Base-by-base conservation (phyloP, 2,329 filamentous ascomycete species). In the Cladophialophora exuberans region DNA sequence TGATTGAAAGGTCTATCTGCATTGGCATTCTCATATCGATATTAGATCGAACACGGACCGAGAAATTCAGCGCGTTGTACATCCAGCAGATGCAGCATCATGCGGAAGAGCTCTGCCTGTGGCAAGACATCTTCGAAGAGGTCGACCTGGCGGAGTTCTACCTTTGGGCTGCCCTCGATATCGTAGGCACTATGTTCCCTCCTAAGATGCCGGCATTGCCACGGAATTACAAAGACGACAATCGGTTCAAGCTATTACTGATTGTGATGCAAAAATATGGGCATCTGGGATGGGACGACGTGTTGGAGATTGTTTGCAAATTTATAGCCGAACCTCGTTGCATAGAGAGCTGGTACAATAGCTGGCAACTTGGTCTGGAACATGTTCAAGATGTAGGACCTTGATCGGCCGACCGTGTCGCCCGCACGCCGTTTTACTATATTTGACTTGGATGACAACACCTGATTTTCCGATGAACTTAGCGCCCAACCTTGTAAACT, bases 81-180 rank as follows among this genome's bases (percentile, higher is more conserved):
- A 26, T 26, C 3, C 36, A 52, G 33, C 46, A 56, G 9, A 42
- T 46, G 9, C 53, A 39, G 17, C 30, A 44, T 13, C 41, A 46
- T 22, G 36, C 38, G 2, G 30, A 51, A 23, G 47, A 56, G 11
- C 38, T 52, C 7, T 20, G 13, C 11, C 22, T 28, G n/a, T 26
- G 23, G 17, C 22, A 44, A 6, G 35, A 39, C 2, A 35, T 30
- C 9, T 44, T 50, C n/a, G 9, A 22, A 6, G 44, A 49, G 9
- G 11, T 3, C 20, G 52, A 54, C 18, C 23, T 44, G 13, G 20
- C 44, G 3, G 52, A 54, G 4, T 43, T 49, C 10, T 54, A 49
- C 22, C 26, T 54, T 10, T 54, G 52, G 52, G 52, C 36, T 11
- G 46, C 35, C 3, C 25, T 54, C 4, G 44, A 44, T 20, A 26